Conservation (phyloP, 176 grass and related monocot species). For the Tuctoria greenei region DNA sequence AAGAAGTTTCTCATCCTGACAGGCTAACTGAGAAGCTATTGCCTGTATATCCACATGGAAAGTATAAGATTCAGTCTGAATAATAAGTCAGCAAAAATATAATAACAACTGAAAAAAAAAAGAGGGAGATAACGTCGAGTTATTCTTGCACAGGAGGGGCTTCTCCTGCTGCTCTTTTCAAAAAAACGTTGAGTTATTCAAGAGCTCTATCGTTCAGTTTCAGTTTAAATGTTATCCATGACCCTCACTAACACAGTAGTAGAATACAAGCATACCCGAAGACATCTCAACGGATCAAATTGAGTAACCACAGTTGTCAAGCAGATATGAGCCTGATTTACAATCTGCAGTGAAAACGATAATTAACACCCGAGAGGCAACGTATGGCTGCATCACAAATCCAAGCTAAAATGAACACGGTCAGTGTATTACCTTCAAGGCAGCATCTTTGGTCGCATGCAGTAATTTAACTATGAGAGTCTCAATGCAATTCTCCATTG, state of each 20-base stretch:
- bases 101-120: background rate
- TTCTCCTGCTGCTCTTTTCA: too few species aligned
- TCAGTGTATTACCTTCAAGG: constrained; percentile 60
- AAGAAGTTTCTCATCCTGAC: constrained; percentile 74
- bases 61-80: background rate
- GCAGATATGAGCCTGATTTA: constrained; percentile 82
- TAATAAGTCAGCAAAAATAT: background rate
- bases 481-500: constrained; percentile 69
- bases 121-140: too few species aligned
- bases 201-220: background rate
- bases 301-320: constrained; percentile 63
- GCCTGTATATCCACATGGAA: constrained; percentile 42
- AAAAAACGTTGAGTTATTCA: background rate
- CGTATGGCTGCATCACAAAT: constrained; percentile 28
- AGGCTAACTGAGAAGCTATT: constrained; percentile 62
- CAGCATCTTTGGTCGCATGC: constrained; percentile 73
- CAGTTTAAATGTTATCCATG: background rate
- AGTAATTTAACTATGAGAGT: constrained; percentile 74
- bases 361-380: constrained; percentile 13
- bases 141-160: too few species aligned
- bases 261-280: constrained; percentile 48
- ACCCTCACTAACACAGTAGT: background rate
- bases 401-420: background rate
- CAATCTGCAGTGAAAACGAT: constrained; percentile 62
- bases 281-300: constrained; percentile 79